Percentiles rank a stretch among this genome's conserved stretches.
Evolutionary conservation across 495 filamentous ascomycete species (phyloP).

Genomic region (Penicillium argentinense): DNA sequence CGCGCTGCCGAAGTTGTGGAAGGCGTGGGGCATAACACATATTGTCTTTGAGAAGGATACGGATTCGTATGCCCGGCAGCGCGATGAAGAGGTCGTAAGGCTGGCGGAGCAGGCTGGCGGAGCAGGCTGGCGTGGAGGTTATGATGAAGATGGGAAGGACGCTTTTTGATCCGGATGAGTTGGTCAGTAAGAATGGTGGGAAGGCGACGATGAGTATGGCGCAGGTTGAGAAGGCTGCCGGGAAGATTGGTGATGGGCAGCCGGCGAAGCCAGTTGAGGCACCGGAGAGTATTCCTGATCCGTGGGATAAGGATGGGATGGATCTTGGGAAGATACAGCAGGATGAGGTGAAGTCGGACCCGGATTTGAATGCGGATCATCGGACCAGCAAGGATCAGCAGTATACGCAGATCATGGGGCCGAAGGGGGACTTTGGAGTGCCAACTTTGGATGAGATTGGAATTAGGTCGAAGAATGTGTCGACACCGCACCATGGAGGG

Average conservation of each 20-base stretch:
- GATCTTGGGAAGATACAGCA: conserved; percentile 52
- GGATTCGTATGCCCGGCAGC: conserved; percentile 62
- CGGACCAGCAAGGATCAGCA: conserved; percentile 47
- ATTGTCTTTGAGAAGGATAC: conserved; percentile 74
- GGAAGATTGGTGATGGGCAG: conserved; percentile 44
- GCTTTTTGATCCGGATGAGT: conserved; percentile 64
- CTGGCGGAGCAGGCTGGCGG: conserved; percentile 61
- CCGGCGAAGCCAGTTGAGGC: conserved; percentile 55
- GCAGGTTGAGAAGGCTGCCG: conserved; percentile 54
- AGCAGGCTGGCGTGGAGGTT: conserved; percentile 62
- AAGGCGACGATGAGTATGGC: conserved; percentile 70
- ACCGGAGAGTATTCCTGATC: conserved; percentile 57
- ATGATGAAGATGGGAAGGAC: conserved; percentile 59
- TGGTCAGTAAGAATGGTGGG: conserved; percentile 60
- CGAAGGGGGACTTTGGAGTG: conserved; percentile 59
- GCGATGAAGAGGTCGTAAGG: conserved; percentile 54
- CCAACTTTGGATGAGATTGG: conserved; percentile 64
- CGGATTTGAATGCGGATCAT: conserved; percentile 56
- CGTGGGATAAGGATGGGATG: conserved; percentile 48
- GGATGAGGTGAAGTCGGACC: conserved; percentile 35
- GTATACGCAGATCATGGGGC: conserved; percentile 59
- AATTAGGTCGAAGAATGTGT: conserved; percentile 47
- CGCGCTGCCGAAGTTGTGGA: conserved; percentile 65
- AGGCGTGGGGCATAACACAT: conserved; percentile 66
- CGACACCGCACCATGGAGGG: conserved; percentile 61